Evolutionary conservation across 495 filamentous ascomycete genomes (phyloP), one percentile per base, ranked within the genome.

Genomic region (Aspergillus egyptiacus): DNA sequence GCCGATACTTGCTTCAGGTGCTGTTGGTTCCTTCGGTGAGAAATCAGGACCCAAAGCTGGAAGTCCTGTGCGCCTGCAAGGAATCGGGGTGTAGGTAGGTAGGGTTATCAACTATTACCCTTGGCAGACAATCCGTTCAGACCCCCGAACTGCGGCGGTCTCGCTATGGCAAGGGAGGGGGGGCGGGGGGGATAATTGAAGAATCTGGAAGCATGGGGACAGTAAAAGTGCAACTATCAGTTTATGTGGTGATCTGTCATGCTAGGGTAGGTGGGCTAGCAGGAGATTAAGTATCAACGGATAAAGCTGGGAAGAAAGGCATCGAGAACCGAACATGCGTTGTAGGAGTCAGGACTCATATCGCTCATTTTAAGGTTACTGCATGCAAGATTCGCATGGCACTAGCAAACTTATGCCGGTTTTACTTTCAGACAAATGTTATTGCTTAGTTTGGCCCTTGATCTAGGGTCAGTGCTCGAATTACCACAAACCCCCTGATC

Each of bases 231-330:
- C 4, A 40, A 48, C 35, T 48, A 36, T 22, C 4, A 33, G 10
- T n/a, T 25, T 11, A 27, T 27, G 7, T 10, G 10, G n/a, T 43
- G 48, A 51, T 24, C 15, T 44, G 48, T 51, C 48, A 51, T 51
- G 38, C 44, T n/a, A 15, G 22, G 48, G 8, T 37, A 36, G 2
- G 27, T 19, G 28, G 19, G 24, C 22, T 5, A 36, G 13, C n/a
- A 33, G n/a, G 35, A 50, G 48, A 50, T 50, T 50, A 43, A 22
- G 43, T 43, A 28, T 43, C 38, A 37, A 35, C 20, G n/a, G n/a
- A 17, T 15, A 15, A 38, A 38, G 6, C 45, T 35, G 45, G 23
- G n/a, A n/a, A n/a, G 22, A 18, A 32, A 48, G 20, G 5, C n/a
- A 24, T 18, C 24, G n/a, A n/a, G n/a, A n/a, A 30, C 15, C 25